Conservation (phyloP, 2,329 filamentous ascomycete genomes). For the Cercospora sp. region DNA sequence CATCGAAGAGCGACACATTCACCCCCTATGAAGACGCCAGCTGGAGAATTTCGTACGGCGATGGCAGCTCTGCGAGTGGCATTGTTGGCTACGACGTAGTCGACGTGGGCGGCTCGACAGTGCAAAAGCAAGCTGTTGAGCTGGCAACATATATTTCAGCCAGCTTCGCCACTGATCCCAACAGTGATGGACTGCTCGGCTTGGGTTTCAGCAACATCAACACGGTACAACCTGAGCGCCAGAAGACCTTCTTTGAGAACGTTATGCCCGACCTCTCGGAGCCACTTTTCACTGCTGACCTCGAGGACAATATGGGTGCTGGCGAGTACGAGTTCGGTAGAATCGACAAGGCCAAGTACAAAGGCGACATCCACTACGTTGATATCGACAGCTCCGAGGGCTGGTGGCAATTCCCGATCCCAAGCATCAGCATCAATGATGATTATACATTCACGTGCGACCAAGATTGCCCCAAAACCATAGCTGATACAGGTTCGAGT, state of each 20-base stretch:
- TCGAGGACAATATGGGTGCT: conserved; percentile 54
- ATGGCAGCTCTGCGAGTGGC: conserved; percentile 63
- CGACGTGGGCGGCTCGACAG: conserved; percentile 64
- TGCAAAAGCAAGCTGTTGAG: conserved; percentile 65
- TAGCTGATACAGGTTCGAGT: conserved; percentile 60
- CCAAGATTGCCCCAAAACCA: conserved; percentile 39
- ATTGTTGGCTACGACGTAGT: conserved; percentile 68
- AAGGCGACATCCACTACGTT: conserved; percentile 62
- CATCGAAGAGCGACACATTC: conserved; percentile 55
- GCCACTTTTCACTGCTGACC: conserved; percentile 70
- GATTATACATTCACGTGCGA: background rate
- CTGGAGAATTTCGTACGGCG: conserved; percentile 69
- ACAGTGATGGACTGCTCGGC: conserved; percentile 68
- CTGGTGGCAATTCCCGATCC: conserved; percentile 68
- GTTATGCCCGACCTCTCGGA: conserved; percentile 59
- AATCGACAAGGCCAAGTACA: conserved; percentile 65
- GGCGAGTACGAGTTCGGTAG: conserved; percentile 74
- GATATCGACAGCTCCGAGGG: conserved; percentile 62
- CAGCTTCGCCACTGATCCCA: conserved; percentile 60
- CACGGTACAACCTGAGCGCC: conserved; percentile 53
- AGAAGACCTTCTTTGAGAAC: conserved; percentile 76
- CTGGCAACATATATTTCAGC: conserved; percentile 61
- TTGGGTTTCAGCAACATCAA: conserved; percentile 67
- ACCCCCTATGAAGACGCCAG: conserved; percentile 50
- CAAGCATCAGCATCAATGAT: conserved; percentile 57